Evolutionary conservation across 2,329 filamentous ascomycete species (phyloP), one percentile per base, ranked within the genome.

Genomic region (Hansfordia pulvinata): DNA sequence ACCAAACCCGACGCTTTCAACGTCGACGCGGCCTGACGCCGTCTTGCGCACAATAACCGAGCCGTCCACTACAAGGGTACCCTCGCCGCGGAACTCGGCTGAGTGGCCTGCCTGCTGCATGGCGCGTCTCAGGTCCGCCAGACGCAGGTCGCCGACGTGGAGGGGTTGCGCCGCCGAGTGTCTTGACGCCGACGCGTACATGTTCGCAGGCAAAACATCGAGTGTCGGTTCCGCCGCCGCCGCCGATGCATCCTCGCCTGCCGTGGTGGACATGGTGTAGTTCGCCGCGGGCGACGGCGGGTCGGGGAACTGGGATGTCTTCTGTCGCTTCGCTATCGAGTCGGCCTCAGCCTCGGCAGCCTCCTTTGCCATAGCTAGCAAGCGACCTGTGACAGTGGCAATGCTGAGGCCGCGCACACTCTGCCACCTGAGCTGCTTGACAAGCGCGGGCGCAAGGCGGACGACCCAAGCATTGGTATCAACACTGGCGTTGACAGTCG

Each of bases 401-500:
- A 98, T 83, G 20, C 84, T 81, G 6, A 96, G 61, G 3, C 81
- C 85, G 30, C 84, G 76, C 14, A 96, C 85, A 31, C 83, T 86
- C 56, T 96, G 90, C 90, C 90, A 96, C 44, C 82, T 83, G 32
- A 98, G 64, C 39, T 79, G 79, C 52, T 83, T 83, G 32, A 93
- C 80, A 12, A 98, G 70, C 23, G 70, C 61, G 39, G 88, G 82
- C 25, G 83, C 85, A 11, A 98, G 66, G 52, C 86, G 93, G 33
- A 98, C 81, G 14, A 82, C 77, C 90, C 92, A 98, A 4, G 90
- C 86, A 47, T 96, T 94, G 5, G 88, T 96, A 48, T 98, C 90
- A 21, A 96, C 88, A 44, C 86, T 94, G 9, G 88, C 90, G 50
- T 98, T 77, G 21, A 98, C 66, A 10, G 64, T 60, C 18, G 67